phyloP scores from a whole-genome alignment of 2,329 filamentous ascomycete genomes.

The Fusarium sp. region DNA sequence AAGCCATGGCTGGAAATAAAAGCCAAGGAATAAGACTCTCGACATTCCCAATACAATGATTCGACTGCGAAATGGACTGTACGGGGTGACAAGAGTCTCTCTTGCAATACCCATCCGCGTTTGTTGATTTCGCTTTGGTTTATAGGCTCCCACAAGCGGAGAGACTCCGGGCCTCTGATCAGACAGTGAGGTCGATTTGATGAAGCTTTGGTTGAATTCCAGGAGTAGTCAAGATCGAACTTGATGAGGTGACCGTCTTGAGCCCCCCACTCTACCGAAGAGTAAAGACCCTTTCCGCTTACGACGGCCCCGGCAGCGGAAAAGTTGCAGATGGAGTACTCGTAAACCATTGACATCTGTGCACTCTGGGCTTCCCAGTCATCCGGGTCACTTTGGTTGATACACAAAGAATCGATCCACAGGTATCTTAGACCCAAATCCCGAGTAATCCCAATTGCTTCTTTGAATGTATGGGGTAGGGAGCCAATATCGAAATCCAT shows the following conservation, averaged over 20 bases:
- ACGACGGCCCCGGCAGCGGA: not conserved
- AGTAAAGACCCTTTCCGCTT: not conserved
- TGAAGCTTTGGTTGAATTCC: too few relatives aligned
- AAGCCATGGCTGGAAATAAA: too few relatives aligned
- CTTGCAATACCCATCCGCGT: not conserved
- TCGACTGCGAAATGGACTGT: not conserved
- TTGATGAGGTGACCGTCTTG: not conserved
- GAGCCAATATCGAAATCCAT: not conserved
- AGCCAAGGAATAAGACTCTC: too few relatives aligned
- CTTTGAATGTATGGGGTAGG: not conserved
- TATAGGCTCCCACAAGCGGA: too few relatives aligned
- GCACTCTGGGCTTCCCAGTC: not conserved
- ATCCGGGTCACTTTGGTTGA: not conserved
- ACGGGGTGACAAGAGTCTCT: not conserved
- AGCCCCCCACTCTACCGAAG: not conserved
- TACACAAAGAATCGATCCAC: not conserved
- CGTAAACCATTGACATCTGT: not conserved
- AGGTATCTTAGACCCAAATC: not conserved
- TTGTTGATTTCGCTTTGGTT: not conserved
- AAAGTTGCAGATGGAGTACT: not conserved
- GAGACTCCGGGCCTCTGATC: not conserved
- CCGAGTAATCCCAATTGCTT: not conserved
- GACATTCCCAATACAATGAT: not conserved
- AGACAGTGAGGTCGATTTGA: not conserved
- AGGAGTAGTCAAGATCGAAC: not conserved